Evolutionary conservation across 805 yeast species (phyloP).

Genomic region (Barnettozyma pratensis): DNA sequence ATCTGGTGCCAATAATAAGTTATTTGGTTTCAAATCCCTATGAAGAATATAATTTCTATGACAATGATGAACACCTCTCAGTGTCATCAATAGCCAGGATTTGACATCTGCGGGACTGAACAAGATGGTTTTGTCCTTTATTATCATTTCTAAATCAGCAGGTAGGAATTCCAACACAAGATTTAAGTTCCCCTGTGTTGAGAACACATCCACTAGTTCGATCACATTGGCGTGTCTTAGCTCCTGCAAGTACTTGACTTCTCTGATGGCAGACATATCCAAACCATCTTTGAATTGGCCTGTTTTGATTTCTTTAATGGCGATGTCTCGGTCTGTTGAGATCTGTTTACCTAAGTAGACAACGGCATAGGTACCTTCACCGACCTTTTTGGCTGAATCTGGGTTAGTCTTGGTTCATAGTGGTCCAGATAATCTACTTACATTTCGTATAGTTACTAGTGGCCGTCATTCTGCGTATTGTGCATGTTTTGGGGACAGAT

Average conservation of each 20-base stretch:
- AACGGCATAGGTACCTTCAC: constrained; percentile 99
- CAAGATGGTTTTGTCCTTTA: constrained; percentile 70
- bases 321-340: constrained; percentile 56
- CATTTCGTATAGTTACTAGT: constrained; percentile 3
- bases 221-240: constrained; percentile 75
- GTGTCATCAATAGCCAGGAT: constrained; percentile 90
- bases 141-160: constrained; percentile 83
- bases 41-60: constrained; percentile 89
- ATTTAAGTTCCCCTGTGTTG: constrained; percentile 59
- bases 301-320: constrained; percentile 93
- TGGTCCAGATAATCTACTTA: not conserved
- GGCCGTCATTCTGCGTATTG: not conserved
- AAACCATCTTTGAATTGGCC: constrained; percentile 93
- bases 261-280: constrained; percentile 96
- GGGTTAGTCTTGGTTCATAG: not conserved
- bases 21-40: constrained; percentile 91
- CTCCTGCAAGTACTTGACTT: constrained; percentile 84
- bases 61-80: constrained; percentile 93
- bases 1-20: constrained; percentile 76
- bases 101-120: constrained; percentile 86
- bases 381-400: constrained; percentile 72
- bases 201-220: constrained; percentile 83
- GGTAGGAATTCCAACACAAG: constrained; percentile 92
- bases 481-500: too few species aligned
- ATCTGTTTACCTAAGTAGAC: constrained; percentile 78